Conservation (phyloP, 108 stramenopile genomes). For the Bacterosira constricta region DNA sequence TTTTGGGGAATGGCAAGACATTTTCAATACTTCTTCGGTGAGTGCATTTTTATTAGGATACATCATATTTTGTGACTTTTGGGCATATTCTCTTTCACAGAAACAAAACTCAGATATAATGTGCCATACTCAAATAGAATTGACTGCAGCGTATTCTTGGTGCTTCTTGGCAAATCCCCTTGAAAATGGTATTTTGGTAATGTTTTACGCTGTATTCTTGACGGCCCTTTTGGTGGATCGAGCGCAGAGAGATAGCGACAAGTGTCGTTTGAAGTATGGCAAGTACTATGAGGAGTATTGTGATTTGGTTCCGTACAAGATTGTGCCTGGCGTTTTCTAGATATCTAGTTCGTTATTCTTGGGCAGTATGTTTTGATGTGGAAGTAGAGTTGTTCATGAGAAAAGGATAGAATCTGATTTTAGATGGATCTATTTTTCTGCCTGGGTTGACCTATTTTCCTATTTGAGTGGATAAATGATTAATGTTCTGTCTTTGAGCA, state of each 20-base stretch:
- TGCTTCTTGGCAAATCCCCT: slow-evolving; percentile 76
- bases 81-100: background rate
- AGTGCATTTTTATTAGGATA: too few species aligned
- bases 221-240: slow-evolving; percentile 94
- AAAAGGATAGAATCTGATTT: too few species aligned
- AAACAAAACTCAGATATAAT: background rate
- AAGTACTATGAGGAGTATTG: slow-evolving; percentile 96
- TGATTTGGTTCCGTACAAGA: slow-evolving; percentile 85
- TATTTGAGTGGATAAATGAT: too few species aligned
- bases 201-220: slow-evolving; percentile 94
- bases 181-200: slow-evolving; percentile 65
- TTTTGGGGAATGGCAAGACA: slow-evolving; percentile 96
- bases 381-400: too few species aligned
- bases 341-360: too few species aligned
- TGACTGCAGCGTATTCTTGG: slow-evolving; percentile 93
- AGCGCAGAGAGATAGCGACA: slow-evolving; percentile 93
- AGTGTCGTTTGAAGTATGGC: slow-evolving; percentile 96
- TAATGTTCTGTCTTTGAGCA: too few species aligned
- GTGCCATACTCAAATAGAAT: slow-evolving; percentile 55
- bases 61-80: background rate
- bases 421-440: too few species aligned
- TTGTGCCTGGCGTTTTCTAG: slow-evolving; percentile 76
- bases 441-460: too few species aligned
- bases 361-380: too few species aligned
- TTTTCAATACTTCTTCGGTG: slow-evolving; percentile 94